Evolutionary conservation across 2,329 filamentous ascomycete species (phyloP), one percentile per base, ranked within the genome.

Genomic region (Allantophomopsis lycopodina): DNA sequence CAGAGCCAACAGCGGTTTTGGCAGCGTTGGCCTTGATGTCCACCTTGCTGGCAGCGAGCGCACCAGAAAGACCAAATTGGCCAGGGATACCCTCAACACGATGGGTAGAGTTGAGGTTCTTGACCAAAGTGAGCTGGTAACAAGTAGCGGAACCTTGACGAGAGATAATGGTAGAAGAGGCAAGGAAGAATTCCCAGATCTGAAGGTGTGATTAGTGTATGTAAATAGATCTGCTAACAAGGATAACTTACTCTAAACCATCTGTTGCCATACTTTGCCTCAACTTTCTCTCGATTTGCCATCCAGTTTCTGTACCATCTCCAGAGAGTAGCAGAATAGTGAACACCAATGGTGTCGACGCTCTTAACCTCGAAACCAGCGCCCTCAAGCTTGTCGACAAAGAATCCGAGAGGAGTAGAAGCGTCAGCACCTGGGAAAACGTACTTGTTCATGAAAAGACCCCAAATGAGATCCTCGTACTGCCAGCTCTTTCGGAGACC

Each of bases 141-240:
- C 85, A 91, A 23, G 83, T 86, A 41, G 85, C 86, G 49, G 73
- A 71, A 49, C 86, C 86, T 62, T 93, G 85, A 56, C 86, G 79
- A 18, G 85, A 85, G 55, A 75, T 76, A 58, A 94, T 93, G 56
- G 79, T 84, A 14, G 83, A 85, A 60, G 78, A 88, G 46, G 84
- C 83, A 44, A 93, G 74, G 76, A 94, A 94, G 63, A 78, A 86
- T 58, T 93, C 84, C 86, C 86, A 93, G 58, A 91, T 91, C 78
- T 83, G 47, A n/a, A n/a, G 15, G 2, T 14, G 15, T 12, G 13
- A 10, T 7, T 18, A n/a, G 23, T 28, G 23, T 8, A 28, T 28
- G 23, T 12, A 28, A 3, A 28, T 8, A 28, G 11, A 12, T 28
- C 23, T 5, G 23, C 23, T 28, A 8, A 12, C 7, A 8, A 17